Percentiles rank a stretch among this genome's conserved stretches.
These are phyloP conservation scores for Paramecium tetraurelia DNA, from an alignment of 73 alveolate species.

Conservation along the genomic window DNA sequence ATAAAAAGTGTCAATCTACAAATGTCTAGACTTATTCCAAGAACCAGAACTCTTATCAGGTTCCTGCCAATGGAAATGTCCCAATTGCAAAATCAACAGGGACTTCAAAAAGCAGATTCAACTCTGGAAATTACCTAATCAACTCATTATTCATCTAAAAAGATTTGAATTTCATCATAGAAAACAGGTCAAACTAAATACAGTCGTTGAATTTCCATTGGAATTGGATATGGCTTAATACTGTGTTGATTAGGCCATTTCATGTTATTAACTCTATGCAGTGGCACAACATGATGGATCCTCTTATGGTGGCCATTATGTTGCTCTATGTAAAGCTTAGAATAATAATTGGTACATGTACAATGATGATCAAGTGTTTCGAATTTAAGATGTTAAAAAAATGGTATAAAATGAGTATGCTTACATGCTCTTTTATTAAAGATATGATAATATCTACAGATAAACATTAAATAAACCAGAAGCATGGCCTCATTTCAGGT, in stretches of 20 bases:
- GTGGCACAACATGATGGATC: slow-evolving; percentile 88
- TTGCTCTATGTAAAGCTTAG: slow-evolving; percentile 72
- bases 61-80: slow-evolving; percentile 86
- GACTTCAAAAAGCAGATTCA: slow-evolving; percentile 81
- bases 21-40: slow-evolving; percentile 52
- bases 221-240: slow-evolving; percentile 52
- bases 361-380: slow-evolving; percentile 66
- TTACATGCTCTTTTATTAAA: slow-evolving; percentile 70
- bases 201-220: slow-evolving; percentile 80
- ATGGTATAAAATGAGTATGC: slow-evolving; percentile 63
- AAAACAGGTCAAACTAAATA: slow-evolving; percentile 71
- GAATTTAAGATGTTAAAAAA: slow-evolving; percentile 46
- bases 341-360: slow-evolving; percentile 67
- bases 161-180: slow-evolving; percentile 72
- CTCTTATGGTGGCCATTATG: slow-evolving; percentile 84
- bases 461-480: slow-evolving; percentile 2
- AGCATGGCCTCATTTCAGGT: slow-evolving; percentile 28
- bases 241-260: slow-evolving; percentile 70
- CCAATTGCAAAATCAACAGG: slow-evolving; percentile 78
- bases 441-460: slow-evolving; percentile 18
- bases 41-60: slow-evolving; percentile 74
- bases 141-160: slow-evolving; percentile 84
- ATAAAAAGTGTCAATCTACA: slow-evolving; percentile 66
- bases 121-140: slow-evolving; percentile 89
- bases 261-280: slow-evolving; percentile 86